Evolutionary conservation across 2,329 filamentous ascomycete genomes (phyloP).

Genomic region (Blastomyces parvus): DNA sequence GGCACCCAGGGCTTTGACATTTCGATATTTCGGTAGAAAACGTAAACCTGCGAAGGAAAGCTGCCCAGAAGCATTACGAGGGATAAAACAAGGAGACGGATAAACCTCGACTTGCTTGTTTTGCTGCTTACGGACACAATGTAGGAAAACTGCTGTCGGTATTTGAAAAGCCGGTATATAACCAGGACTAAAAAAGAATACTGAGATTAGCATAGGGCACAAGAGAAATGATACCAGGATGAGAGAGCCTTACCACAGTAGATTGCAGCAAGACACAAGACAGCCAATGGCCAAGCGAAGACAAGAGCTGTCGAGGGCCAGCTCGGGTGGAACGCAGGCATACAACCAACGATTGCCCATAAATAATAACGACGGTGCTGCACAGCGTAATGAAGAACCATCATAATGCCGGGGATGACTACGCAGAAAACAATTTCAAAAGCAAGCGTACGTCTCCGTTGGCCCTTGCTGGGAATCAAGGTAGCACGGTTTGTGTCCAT

Average conservation of each 20-base stretch:
- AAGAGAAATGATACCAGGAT: neutral
- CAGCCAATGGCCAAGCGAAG: conserved; percentile 47
- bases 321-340: conserved; percentile 43
- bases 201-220: conserved; percentile 13
- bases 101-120: conserved; percentile 51
- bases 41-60: conserved; percentile 45
- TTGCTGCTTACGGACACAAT: conserved; percentile 46
- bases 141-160: conserved; percentile 48
- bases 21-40: conserved; percentile 39
- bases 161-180: conserved; percentile 50
- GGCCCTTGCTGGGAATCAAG: conserved; percentile 41
- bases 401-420: conserved; percentile 45
- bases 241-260: conserved; percentile 46
- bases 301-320: conserved; percentile 50
- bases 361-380: conserved; percentile 52
- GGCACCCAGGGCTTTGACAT: conserved; percentile 28
- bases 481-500: conserved; percentile 50
- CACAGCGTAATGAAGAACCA: conserved; percentile 50
- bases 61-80: conserved; percentile 49
- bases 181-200: conserved; percentile 42
- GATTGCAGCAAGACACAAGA: conserved; percentile 44
- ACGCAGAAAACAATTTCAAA: conserved; percentile 50
- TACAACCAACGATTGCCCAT: conserved; percentile 51
- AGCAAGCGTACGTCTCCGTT: conserved; percentile 38
- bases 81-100: conserved; percentile 42